Base-by-base conservation (phyloP, 2,329 filamentous ascomycete species). In the Trichoderma gracile region DNA sequence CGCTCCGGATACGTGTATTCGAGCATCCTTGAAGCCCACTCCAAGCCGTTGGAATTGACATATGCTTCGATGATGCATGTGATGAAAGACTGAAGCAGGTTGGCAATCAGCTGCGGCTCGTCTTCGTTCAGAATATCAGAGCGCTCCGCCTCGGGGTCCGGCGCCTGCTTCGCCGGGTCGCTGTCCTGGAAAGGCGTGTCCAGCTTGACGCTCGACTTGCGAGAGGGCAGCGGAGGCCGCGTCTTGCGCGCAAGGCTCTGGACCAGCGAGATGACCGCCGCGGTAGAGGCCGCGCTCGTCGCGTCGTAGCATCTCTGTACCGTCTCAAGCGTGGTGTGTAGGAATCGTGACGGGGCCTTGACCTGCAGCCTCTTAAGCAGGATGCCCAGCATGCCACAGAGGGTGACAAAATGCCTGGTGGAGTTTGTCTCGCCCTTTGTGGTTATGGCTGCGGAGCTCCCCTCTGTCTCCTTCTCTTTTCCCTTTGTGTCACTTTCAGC, bases 51-150 rank as follows among this genome's bases (percentile, higher is more conserved):
- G 7, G 77, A 79, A 68, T 87, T 86, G 66, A 91, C 82, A 69
- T 92, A 94, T 52, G 89, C 84, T 73, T 93, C 90, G 12, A 93
- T 77, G 19, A 93, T 78, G 72, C 91, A 90, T 0, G 89, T 92
- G n/a, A 92, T 81, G 74, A 95, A 93, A 1, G 88, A 87, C 71
- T 92, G 88, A 25, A 94, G 77, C 17, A 94, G 78, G 64, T 84
- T 86, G 42, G 80, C 80, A 71, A 89, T 85, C 66, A 93, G 78
- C 9, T 81, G 83, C 2, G 78, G 78, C 73, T 93, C 90, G 42
- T 81, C 80, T 6, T 81, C 81, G 52, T 82, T 80, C 17, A 69
- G 68, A 49, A 68, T 65, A 23, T 74, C 74, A 10, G 68, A 66
- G 17, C 67, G 68, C 63, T 77, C 74, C 3, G 83, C 85, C 74